A percentile compares a stretch with the other conserved stretches of the same genome.
These are phyloP conservation scores for Umbelopsis sp. DNA, from an alignment of 371 early-diverging fungal genomes.

Conservation along the genomic window DNA sequence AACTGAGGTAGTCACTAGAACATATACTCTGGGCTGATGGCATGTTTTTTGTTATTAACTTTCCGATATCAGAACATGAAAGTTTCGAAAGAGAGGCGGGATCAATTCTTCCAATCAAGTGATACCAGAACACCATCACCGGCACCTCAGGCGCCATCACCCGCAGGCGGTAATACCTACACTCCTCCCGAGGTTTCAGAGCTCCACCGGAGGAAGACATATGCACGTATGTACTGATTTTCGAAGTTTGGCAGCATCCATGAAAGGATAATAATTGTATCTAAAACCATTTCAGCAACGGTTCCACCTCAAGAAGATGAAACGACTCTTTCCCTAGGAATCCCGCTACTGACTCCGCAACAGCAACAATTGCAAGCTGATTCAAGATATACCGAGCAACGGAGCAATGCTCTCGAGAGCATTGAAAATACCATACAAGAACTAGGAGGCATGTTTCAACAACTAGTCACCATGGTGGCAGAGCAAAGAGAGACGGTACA, in stretches of 20 bases:
- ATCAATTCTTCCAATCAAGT: constrained; percentile 55
- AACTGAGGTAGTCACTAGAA: constrained; percentile 64
- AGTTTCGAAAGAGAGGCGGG: constrained; percentile 71
- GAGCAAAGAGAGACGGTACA: constrained; percentile 95
- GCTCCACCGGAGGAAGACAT: constrained; percentile 5
- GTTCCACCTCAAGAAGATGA: constrained; percentile 32
- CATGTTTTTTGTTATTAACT: background rate
- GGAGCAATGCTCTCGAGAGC: constrained; percentile 89
- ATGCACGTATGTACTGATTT: constrained; percentile 1
- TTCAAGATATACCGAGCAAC: constrained; percentile 76
- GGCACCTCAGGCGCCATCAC: constrained; percentile 1
- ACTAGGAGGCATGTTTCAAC: constrained; percentile 95
- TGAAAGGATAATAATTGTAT: background rate
- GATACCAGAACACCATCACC: constrained; percentile 35
- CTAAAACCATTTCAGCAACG: background rate
- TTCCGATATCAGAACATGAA: constrained; percentile 64
- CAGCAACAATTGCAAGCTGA: constrained; percentile 57
- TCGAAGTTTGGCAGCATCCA: constrained; percentile 1
- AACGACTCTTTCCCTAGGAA: constrained; percentile 47
- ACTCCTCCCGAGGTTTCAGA: background rate
- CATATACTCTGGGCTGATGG: background rate
- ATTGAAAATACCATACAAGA: constrained; percentile 97
- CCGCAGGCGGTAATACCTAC: background rate
- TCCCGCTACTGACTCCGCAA: constrained; percentile 52
- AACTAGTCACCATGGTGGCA: constrained; percentile 91